phyloP scores from a whole-genome alignment of 331 rosid species.

The Malus hybrid region DNA sequence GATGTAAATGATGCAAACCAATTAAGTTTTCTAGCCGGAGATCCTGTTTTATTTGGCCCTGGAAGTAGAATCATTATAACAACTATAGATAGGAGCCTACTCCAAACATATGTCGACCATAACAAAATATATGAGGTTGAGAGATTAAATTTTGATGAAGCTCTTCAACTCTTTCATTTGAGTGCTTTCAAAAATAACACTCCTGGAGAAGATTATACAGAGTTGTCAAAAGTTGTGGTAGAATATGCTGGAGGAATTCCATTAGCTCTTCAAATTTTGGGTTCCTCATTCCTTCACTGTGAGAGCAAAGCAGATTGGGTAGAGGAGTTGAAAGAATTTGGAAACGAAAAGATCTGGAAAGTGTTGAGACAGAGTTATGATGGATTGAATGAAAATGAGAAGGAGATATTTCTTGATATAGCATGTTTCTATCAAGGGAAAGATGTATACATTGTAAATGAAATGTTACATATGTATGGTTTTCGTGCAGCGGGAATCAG shows the following conservation, averaged over 20 bases:
- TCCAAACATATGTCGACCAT: no score
- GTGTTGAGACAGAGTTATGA: background rate
- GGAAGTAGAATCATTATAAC: slow-evolving; percentile 16
- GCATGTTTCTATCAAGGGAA: background rate
- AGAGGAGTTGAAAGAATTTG: background rate
- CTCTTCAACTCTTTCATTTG: background rate
- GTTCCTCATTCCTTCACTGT: background rate
- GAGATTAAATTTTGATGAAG: background rate
- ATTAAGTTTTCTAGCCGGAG: background rate
- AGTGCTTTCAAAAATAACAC: background rate
- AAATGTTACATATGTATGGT: background rate
- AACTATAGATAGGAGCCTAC: background rate
- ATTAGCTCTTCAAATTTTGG: background rate
- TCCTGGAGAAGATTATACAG: background rate
- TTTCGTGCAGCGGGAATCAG: background rate
- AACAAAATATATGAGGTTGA: background rate
- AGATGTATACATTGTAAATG: background rate
- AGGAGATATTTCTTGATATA: background rate
- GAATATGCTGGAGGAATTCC: background rate
- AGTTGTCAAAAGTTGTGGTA: background rate
- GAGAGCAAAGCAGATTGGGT: background rate
- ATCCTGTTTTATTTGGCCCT: background rate
- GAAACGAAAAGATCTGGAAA: background rate
- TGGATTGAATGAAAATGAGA: background rate
- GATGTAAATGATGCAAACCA: background rate